Evolutionary conservation across 371 early-diverging fungal species (phyloP).

Genomic region (Syncephalastrum sp.): DNA sequence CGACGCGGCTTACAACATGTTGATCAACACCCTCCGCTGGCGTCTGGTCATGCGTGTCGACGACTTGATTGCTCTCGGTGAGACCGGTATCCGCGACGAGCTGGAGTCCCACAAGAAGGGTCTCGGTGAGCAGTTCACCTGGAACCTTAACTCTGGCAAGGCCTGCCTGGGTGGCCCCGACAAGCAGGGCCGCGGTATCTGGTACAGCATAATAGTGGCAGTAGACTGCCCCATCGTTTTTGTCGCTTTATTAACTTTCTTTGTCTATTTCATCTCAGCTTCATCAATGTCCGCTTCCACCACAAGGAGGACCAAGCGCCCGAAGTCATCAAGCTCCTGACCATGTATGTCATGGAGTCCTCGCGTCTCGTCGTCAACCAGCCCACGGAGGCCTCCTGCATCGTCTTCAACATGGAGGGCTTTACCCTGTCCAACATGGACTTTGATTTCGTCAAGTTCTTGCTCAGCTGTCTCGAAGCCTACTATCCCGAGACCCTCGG

Average conservation of each 20-base stretch:
- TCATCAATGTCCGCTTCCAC: constrained; percentile 62
- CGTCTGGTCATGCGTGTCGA: constrained; percentile 50
- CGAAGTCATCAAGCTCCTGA: constrained; percentile 59
- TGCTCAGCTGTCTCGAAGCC: constrained; percentile 77
- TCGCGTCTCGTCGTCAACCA: constrained; percentile 70
- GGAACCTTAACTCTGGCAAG: constrained; percentile 47
- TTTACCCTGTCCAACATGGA: constrained; percentile 86
- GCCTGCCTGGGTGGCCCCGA: constrained; percentile 52
- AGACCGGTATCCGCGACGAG: constrained; percentile 33
- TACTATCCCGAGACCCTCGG: constrained; percentile 92
- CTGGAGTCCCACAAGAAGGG: constrained; percentile 45
- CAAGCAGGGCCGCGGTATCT: constrained; percentile 46
- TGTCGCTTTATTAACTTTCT: constrained; percentile 1
- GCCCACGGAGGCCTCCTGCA: constrained; percentile 77
- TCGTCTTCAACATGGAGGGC: constrained; percentile 84
- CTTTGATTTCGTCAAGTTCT: constrained; percentile 76
- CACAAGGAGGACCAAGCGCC: constrained; percentile 54
- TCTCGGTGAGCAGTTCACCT: constrained; percentile 30
- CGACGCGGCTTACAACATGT: constrained; percentile 57
- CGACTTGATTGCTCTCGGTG: constrained; percentile 51
- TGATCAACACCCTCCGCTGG: constrained; percentile 60
- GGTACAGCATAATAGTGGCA: constrained; percentile 38
- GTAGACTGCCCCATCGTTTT: neutral
- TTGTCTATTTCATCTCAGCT: constrained; percentile 36
- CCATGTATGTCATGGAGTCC: constrained; percentile 84